Evolutionary conservation across 2,329 filamentous ascomycete species (phyloP).

Genomic region (Fusarium tupiense): DNA sequence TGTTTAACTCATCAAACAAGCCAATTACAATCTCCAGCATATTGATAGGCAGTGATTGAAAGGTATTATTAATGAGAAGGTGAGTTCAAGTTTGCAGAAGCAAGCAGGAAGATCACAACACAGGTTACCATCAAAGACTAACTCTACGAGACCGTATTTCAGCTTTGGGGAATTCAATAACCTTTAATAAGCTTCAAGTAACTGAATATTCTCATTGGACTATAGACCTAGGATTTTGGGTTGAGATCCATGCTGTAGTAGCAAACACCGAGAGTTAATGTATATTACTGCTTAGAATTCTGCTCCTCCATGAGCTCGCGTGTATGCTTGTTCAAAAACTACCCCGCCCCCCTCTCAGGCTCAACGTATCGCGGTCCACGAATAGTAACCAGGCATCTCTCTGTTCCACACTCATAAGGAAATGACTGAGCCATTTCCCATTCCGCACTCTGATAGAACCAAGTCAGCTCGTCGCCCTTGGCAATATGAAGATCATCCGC

Average conservation of each 20-base stretch:
- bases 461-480: neutral
- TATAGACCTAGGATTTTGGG: neutral
- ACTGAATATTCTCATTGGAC: no score
- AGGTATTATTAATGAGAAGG: accelerated
- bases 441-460: neutral
- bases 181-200: no score
- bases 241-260: accelerated
- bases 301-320: neutral
- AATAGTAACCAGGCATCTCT: neutral
- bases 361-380: neutral
- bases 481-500: neutral
- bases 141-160: no score
- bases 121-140: no score
- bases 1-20: no score
- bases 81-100: no score
- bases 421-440: neutral
- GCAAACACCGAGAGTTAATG: neutral
- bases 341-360: neutral
- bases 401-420: neutral
- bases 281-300: neutral
- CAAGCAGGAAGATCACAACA: no score
- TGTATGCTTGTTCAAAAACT: neutral
- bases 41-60: accelerated
- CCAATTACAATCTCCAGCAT: accelerated
- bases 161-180: no score